phyloP scores from a whole-genome alignment of 164 flowering plant genomes.

The Saururus chinensis region DNA sequence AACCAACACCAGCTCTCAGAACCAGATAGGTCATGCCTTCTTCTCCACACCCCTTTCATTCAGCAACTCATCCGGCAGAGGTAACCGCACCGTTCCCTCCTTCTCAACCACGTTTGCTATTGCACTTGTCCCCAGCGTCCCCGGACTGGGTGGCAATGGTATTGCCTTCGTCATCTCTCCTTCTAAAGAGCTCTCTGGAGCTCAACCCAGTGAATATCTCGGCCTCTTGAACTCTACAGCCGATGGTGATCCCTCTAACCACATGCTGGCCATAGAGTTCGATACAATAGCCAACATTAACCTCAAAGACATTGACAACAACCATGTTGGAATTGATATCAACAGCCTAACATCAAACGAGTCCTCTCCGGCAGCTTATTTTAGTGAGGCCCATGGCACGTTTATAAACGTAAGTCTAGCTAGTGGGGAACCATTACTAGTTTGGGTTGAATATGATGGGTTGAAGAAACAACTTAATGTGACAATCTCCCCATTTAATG shows the following conservation, averaged over 20 bases:
- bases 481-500: conserved; percentile 8
- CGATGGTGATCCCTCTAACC: conserved; percentile 23
- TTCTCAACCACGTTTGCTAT: conserved; percentile 18
- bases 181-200: conserved; percentile 4
- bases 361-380: conserved; percentile 24
- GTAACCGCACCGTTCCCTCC: too few relatives aligned
- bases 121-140: conserved; percentile 7
- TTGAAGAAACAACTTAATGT: conserved; percentile 5
- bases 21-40: conserved; percentile 15
- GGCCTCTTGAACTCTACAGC: conserved; percentile 28
- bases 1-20: conserved; percentile 1
- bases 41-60: conserved; percentile 12
- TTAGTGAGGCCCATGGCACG: conserved; percentile 2
- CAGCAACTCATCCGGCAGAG: too few relatives aligned
- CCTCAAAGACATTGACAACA: conserved; percentile 20
- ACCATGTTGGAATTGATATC: conserved; percentile 48
- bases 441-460: conserved; percentile 16
- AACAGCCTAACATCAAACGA: conserved; percentile 22
- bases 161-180: conserved; percentile 10
- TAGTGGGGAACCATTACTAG: conserved; percentile 16
- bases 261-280: conserved; percentile 35
- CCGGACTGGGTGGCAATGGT: conserved; percentile 11
- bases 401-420: conserved; percentile 12
- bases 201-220: conserved; percentile 13
- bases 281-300: conserved; percentile 20